phyloP scores from a whole-genome alignment of 441 rosid genomes.

The Brassica balearica region DNA sequence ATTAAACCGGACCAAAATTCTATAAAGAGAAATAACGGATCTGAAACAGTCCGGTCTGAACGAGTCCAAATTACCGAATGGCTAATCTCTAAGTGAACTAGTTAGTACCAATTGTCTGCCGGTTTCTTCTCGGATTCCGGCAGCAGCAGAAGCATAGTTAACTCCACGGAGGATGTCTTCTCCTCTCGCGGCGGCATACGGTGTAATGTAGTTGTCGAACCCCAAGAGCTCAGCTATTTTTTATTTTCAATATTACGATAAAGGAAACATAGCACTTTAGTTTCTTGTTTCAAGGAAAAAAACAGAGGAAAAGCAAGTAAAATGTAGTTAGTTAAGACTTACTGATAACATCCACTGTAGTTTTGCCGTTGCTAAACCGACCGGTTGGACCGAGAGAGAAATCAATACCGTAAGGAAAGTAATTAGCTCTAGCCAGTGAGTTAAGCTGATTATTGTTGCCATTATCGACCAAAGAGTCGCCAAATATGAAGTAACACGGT shows the following conservation, averaged over 20 bases:
- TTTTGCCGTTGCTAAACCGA: conserved; percentile 61
- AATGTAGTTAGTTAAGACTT: conserved; percentile 22
- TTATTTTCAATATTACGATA: background rate
- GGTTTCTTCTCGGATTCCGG: conserved; percentile 88
- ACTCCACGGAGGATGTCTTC: conserved; percentile 67
- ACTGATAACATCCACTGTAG: conserved; percentile 66
- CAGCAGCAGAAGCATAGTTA: conserved; percentile 91
- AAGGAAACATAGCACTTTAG: conserved; percentile 22
- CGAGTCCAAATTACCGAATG: background rate
- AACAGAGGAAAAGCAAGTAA: background rate
- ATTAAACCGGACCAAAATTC: background rate
- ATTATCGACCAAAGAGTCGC: conserved; percentile 68
- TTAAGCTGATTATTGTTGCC: conserved; percentile 61
- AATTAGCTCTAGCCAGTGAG: conserved; percentile 59
- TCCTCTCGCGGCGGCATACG: conserved; percentile 69
- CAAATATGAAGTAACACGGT: conserved; percentile 67
- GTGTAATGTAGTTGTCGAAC: conserved; percentile 65
- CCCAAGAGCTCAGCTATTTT: conserved; percentile 68
- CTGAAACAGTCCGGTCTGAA: background rate
- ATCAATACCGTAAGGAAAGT: conserved; percentile 71
- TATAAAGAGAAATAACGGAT: background rate
- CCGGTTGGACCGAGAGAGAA: conserved; percentile 63
- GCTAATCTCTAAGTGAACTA: background rate
- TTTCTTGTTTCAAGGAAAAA: background rate
- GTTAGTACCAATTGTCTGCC: conserved; percentile 74